Conservation (phyloP, 176 grass and related monocot genomes). For the Oryza glumipatula region DNA sequence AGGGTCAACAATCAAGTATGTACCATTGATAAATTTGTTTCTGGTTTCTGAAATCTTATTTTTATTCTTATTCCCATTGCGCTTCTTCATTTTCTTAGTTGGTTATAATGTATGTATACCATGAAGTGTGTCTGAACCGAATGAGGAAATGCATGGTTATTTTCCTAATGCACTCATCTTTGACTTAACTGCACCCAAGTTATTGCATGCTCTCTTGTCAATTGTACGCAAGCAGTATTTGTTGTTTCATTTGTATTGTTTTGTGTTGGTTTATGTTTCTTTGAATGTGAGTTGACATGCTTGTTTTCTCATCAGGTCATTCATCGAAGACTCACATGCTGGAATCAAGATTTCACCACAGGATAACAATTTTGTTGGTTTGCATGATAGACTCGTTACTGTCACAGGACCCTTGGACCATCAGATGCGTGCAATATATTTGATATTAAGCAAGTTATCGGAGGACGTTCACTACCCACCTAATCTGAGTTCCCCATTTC, state of each 20-base stretch:
- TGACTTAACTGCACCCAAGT: background rate
- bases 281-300: conserved; percentile 1
- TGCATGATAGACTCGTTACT: conserved; percentile 97
- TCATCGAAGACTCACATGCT: conserved; percentile 93
- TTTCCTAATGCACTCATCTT: conserved; percentile 4
- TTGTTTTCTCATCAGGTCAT: conserved; percentile 57
- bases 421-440: conserved; percentile 84
- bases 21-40: conserved; percentile 2
- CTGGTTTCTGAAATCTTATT: conserved; percentile 23
- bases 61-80: conserved; percentile 16
- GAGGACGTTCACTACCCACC: conserved; percentile 94
- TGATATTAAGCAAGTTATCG: conserved; percentile 83
- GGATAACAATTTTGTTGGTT: conserved; percentile 84
- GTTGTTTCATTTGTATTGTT: background rate
- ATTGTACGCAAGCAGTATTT: background rate
- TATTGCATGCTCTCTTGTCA: background rate
- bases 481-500: conserved; percentile 82
- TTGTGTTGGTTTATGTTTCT: conserved; percentile 19
- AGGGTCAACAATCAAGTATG: conserved; percentile 96
- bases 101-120: background rate
- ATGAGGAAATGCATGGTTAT: background rate
- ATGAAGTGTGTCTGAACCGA: conserved; percentile 3
- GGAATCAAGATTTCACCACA: conserved; percentile 98
- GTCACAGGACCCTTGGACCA: conserved; percentile 82
- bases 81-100: conserved; percentile 3